Conservation (phyloP, 257 asterid genomes). For the Solanum sitiens region DNA sequence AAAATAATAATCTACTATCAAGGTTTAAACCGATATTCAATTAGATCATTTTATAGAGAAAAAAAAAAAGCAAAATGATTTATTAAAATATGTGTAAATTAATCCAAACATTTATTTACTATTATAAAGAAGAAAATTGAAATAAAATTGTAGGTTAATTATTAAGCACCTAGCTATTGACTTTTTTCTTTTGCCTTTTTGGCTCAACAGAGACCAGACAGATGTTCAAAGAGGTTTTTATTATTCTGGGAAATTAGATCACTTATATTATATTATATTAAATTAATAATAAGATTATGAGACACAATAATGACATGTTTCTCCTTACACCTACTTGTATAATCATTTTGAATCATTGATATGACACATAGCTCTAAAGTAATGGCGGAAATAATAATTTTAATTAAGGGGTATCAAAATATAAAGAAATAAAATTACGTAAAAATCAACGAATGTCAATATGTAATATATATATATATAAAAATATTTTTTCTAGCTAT, state of each 20-base stretch:
- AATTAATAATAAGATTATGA: not conserved
- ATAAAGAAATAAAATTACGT: too few species aligned
- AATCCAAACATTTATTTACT: not conserved
- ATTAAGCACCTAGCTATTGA: not conserved
- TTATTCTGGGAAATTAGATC: not conserved
- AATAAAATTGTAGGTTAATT: not conserved
- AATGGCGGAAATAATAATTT: too few species aligned
- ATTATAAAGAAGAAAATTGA: not conserved
- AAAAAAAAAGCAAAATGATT: too few species aligned
- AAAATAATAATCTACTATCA: not conserved
- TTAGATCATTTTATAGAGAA: not conserved
- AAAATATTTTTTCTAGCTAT: too few species aligned
- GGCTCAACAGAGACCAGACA: not conserved
- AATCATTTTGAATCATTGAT: not conserved
- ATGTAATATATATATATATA: too few species aligned
- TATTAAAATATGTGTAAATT: not conserved
- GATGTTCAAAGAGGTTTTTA: not conserved
- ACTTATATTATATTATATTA: not conserved
- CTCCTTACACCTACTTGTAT: not conserved
- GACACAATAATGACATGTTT: not conserved
- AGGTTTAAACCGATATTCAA: not conserved
- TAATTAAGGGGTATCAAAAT: too few species aligned
- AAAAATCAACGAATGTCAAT: too few species aligned
- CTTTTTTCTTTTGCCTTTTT: not conserved
- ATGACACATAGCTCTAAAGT: not conserved